Evolutionary conservation across 106 monocot species (phyloP).

Genomic region (Apostasia ramifera): DNA sequence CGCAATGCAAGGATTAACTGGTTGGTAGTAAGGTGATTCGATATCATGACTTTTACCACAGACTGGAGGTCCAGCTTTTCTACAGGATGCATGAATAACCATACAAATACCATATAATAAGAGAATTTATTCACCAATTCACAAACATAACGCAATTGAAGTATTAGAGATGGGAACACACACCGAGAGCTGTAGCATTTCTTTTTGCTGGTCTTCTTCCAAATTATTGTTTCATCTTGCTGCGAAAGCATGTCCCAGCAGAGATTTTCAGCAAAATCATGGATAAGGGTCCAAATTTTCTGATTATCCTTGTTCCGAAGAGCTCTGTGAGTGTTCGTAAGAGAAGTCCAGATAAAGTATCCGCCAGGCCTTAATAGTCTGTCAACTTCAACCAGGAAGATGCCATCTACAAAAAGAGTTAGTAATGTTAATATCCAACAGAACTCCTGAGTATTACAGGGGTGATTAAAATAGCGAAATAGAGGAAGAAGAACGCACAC

Average conservation of each 20-base stretch:
- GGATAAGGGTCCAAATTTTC: conserved; percentile 49
- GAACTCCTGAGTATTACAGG: no score
- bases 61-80: conserved; percentile 62
- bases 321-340: conserved; percentile 42
- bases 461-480: no score
- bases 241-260: conserved; percentile 89
- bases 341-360: conserved; percentile 88
- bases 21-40: conserved; percentile 76
- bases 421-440: no score
- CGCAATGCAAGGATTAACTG: conserved; percentile 60
- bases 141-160: no score
- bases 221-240: conserved; percentile 86
- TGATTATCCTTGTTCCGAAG: conserved; percentile 53
- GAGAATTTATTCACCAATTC: no score
- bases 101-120: neutral
- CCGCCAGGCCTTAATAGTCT: conserved; percentile 82
- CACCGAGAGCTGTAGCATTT: conserved; percentile 69
- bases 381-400: conserved; percentile 74
- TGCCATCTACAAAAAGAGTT: conserved; percentile 48
- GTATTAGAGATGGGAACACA: neutral
- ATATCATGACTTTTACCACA: conserved; percentile 57
- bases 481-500: no score
- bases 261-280: conserved; percentile 51
- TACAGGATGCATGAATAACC: neutral
- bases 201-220: conserved; percentile 73